Base-by-base conservation (phyloP, 2,329 filamentous ascomycete species). In the Pseudofabraea citricarpa region DNA sequence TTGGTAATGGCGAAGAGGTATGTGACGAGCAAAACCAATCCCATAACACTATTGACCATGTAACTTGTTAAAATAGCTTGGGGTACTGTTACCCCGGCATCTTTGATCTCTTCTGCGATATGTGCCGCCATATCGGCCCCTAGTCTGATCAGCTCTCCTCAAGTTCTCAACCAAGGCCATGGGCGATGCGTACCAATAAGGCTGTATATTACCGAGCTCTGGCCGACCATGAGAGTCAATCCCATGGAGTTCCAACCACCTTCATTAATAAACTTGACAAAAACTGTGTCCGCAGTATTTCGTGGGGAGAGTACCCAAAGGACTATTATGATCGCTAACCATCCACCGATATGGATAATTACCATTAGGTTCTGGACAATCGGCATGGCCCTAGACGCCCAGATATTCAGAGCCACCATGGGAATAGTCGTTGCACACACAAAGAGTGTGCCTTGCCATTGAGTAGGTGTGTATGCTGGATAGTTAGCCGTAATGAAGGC, bases 381-480 rank as follows among this genome's bases (percentile, higher is more conserved):
- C 3, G 70, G 64, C 26, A 72, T 53, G 20, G 53, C 52, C 5
- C 50, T 40, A 27, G 51, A 64, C 4, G 67, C 56, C 22, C 63
- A 56, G 1, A 64, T 70, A 51, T 72, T 72, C 54, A 61, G 53
- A 0, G 69, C 72, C 55, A 78, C 77, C 62, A 78, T 64, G 22
- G 74, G 55, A 10, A 75, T 65, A 8, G 67, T 68, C 16, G 74
- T 62, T 3, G 65, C 46, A 2, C 72, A 63, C 26, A 74, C 65
- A 8, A 77, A 51, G 4, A 78, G 56, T 0, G 72, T 74, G 5
- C 67, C 71, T 29, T 75, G 72, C 70, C 70, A 77, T 19, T 60
- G 49, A 42, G 70, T 32, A 0, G 63, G 59, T 1, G 53, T 48
- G 43, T 74, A 74, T 6, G 47, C 48, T 0, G 64, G 62, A 37